Evolutionary conservation across 768 basidiomycete genomes (phyloP).

Genomic region (Suillus brevipes): DNA sequence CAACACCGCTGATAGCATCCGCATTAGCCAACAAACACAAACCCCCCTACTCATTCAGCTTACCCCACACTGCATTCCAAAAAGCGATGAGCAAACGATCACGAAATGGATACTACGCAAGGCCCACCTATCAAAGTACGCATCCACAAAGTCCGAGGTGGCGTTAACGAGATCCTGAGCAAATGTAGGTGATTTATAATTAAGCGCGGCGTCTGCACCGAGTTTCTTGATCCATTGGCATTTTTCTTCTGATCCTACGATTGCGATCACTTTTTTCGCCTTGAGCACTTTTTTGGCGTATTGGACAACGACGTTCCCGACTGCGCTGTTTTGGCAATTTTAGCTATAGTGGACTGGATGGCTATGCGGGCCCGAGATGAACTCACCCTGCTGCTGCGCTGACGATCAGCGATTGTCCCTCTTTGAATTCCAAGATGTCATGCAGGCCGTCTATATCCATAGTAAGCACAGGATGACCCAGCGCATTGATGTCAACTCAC

Average conservation of each 20-base stretch:
- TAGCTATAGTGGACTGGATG: neutral
- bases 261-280: neutral
- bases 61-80: neutral
- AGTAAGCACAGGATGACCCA: neutral
- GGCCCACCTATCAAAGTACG: neutral
- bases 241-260: neutral
- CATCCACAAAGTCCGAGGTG: neutral
- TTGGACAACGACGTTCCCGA: neutral
- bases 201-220: neutral
- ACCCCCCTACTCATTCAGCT: neutral
- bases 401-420: neutral
- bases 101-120: neutral
- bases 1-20: neutral
- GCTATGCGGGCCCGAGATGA: neutral
- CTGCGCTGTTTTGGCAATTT: neutral
- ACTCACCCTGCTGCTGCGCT: neutral
- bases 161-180: neutral
- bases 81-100: neutral
- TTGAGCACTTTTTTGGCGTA: neutral
- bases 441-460: neutral
- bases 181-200: neutral
- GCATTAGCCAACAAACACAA: neutral
- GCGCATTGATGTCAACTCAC: neutral
- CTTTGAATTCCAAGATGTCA: neutral
- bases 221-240: neutral